Base-by-base conservation (phyloP, 1,139 yeast species). In the Yamadazyma atmosphaerica region DNA sequence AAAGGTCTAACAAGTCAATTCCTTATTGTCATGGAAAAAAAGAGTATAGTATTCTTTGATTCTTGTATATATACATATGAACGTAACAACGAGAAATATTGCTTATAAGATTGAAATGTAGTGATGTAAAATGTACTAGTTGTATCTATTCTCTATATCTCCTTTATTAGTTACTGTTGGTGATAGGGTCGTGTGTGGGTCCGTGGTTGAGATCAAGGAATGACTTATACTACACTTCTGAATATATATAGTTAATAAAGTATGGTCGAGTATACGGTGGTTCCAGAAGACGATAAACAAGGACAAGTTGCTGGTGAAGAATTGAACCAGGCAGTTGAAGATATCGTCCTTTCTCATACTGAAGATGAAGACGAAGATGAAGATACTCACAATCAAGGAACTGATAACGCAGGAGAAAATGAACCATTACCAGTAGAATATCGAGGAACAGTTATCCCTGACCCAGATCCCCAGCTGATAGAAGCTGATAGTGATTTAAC, bases 401-500 rank as follows among this genome's bases (percentile, higher is more conserved):
- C 12, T n/a, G 41, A 32, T 4, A 24, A 16, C n/a, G 9, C 19
- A 28, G 17, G 21, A 16, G 31, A 13, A 11, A 23, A 30, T 49
- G 72, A 58, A 43, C 65, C 68, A 32, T 56, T 56, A 34, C 73
- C 70, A 1, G 66, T 66, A 6, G 65, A 67, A 39, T 70, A 69
- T 42, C 68, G 74, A 22, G 71, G 79, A 36, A 68, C 77, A 1
- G 65, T 79, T 3, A 62, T 83, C 4, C 83, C 83, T 0, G 92
- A 83, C 50, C 61, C 66, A 1, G 59, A 72, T 34, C 78, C 47
- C 55, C 67, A 69, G 41, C 60, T 58, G 39, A 71, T 72, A 25
- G 75, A 68, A n/a, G 71, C 75, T 1, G 77, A 72, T 45, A 56
- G 51, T 23, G 92, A 87, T 42, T 64, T 89, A 38, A 77, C 95